Conservation (phyloP, 768 basidiomycete species). For the Suillus brevipes region DNA sequence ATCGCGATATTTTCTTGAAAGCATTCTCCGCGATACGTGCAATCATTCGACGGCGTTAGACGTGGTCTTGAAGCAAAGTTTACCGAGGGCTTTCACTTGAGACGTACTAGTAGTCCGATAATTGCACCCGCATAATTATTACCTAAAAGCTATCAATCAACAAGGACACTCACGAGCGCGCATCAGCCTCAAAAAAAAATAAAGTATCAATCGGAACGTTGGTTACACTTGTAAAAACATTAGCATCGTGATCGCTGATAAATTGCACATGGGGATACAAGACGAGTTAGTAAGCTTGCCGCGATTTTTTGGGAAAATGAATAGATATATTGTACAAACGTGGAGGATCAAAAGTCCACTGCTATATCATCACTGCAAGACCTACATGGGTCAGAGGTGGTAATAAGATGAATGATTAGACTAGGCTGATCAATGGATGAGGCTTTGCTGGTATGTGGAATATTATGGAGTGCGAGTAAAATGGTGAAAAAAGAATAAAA, state of each 20-base stretch:
- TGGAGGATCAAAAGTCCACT: conserved; percentile 1
- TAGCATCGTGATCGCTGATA: conserved; percentile 2
- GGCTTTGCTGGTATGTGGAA: conserved; percentile 30
- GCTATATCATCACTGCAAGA: neutral
- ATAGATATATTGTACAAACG: neutral
- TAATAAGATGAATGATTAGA: conserved; percentile 31
- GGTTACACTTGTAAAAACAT: conserved; percentile 1
- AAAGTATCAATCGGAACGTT: neutral
- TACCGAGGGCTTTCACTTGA: neutral
- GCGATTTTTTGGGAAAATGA: neutral
- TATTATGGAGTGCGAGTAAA: conserved; percentile 20
- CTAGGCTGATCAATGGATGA: conserved; percentile 24
- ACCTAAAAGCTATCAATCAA: neutral
- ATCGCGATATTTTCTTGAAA: conserved; percentile 36
- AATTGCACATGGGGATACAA: neutral
- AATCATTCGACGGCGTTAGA: conserved; percentile 30
- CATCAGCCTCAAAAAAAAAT: neutral
- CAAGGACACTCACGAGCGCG: neutral
- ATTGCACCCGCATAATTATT: conserved; percentile 6
- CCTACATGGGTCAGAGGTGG: conserved; percentile 18
- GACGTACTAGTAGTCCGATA: neutral
- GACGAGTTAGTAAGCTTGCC: neutral
- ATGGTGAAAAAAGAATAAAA: conserved; percentile 17
- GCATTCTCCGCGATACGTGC: conserved; percentile 41
- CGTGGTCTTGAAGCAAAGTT: neutral